Conservation (phyloP, 2,329 filamentous ascomycete species). For the Monosporascus sp. region DNA sequence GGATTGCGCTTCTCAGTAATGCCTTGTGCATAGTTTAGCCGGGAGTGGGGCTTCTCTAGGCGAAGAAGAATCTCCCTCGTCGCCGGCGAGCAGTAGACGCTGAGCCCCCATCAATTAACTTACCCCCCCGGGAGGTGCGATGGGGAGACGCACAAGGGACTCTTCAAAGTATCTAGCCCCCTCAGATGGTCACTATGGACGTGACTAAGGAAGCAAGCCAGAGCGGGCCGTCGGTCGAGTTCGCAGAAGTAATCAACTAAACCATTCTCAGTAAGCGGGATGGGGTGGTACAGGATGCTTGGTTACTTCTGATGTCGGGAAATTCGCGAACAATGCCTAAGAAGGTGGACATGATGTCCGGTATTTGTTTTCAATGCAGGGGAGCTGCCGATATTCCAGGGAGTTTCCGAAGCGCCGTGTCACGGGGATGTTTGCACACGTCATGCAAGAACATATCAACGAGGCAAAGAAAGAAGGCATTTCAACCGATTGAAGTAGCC, state of each 20-base stretch:
- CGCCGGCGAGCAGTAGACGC: constrained; percentile 81
- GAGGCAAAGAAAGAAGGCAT: no score
- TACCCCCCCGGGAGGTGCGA: background rate
- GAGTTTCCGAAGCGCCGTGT: no score
- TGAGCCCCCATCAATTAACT: constrained; percentile 17
- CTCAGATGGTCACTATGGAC: constrained; percentile 85
- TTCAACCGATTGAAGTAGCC: no score
- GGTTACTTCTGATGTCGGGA: constrained; percentile 64
- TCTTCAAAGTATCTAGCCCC: constrained; percentile 69
- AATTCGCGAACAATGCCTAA: constrained; percentile 70
- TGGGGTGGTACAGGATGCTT: constrained; percentile 2
- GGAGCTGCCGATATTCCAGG: background rate
- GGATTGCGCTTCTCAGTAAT: constrained; percentile 69
- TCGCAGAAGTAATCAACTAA: constrained; percentile 77
- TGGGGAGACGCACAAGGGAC: constrained; percentile 59
- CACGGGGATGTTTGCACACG: no score
- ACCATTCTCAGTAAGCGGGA: constrained; percentile 5
- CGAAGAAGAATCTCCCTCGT: constrained; percentile 76
- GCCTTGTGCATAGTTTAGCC: constrained; percentile 75
- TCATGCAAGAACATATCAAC: no score
- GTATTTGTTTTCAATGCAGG: background rate
- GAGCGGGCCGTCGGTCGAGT: constrained; percentile 50
- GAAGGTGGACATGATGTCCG: constrained; percentile 66
- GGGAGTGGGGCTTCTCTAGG: constrained; percentile 72
- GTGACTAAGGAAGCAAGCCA: constrained; percentile 88